Evolutionary conservation across 164 flowering plant species (phyloP), one percentile per base, ranked within the genome.

Genomic region (Cinnamomum micranthum): DNA sequence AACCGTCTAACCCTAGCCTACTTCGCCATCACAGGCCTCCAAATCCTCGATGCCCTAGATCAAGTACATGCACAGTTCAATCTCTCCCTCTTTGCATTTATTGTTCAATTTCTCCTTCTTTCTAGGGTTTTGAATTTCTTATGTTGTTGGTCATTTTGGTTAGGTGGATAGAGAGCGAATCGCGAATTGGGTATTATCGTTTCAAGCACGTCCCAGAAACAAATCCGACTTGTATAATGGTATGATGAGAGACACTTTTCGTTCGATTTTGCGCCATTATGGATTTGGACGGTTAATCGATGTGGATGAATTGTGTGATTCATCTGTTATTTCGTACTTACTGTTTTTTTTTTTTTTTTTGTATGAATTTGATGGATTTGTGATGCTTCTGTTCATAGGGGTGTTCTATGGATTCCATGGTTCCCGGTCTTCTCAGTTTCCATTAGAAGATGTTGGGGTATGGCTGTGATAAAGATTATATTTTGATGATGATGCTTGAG

Each of bases 1-100:
- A 93, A 90, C 76, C 93, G 86, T 33, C 91, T 96, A 72, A 94
- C 98, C 74, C 95, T 94, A 74, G 97, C 97, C 55, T 90, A 90
- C 85, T 94, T 96, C 81, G 87, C 77, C 74, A 78, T 96, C 82
- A 91, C 97, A 19, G 91, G 92, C 77, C 92, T 96, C 77, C 80
- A 86, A 84, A 77, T 96, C 65, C 91, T 96, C 74, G 75, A 80
- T 58, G 91, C 94, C 77, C 84, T 89, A 31, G 87, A 87, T 84
- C 85, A 80, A 69, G 98, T 93, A 79, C 67, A 22, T n/a, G 13
- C 13, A 28, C n/a, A 2, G 10, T 7, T 69, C 55, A 41, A 25
- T 47, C 47, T 67, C 69, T 15, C 22, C 22, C 47, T 67, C 28
- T 22, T 22, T 7, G 6, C 11, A 24, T 15, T 15, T 15, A 12